phyloP scores from a whole-genome alignment of 352 stramenopile species.

The Phytopythium helicoides region DNA sequence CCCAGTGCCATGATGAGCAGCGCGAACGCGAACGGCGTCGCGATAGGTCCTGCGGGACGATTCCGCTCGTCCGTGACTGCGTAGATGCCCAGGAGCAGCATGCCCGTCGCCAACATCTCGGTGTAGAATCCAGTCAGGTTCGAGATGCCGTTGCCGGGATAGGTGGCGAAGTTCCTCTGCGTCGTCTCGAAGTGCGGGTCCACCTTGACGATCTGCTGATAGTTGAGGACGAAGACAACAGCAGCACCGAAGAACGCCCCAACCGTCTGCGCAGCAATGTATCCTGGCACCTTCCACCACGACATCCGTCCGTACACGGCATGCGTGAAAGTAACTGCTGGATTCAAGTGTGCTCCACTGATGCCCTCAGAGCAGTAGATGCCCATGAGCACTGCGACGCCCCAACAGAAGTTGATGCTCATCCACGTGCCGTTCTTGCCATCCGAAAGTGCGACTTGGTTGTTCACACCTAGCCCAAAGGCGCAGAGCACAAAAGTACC shows the following conservation, averaged over 20 bases:
- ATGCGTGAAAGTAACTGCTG: slow-evolving; percentile 48
- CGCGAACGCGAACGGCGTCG: slow-evolving; percentile 40
- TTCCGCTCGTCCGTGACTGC: slow-evolving; percentile 57
- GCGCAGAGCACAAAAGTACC: slow-evolving; percentile 45
- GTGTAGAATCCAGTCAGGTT: slow-evolving; percentile 52
- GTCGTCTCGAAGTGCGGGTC: slow-evolving; percentile 45
- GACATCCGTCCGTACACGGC: slow-evolving; percentile 37
- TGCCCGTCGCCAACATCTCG: slow-evolving; percentile 45
- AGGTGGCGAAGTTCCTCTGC: slow-evolving; percentile 44
- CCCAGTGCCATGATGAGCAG: slow-evolving; percentile 57
- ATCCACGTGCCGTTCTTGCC: slow-evolving; percentile 49
- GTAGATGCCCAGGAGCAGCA: slow-evolving; percentile 52
- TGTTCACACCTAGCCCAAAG: slow-evolving; percentile 54
- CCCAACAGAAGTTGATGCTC: slow-evolving; percentile 67
- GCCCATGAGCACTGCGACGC: slow-evolving; percentile 51
- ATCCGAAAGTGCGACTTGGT: slow-evolving; percentile 42
- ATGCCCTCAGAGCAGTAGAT: slow-evolving; percentile 42
- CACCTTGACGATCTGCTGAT: slow-evolving; percentile 34
- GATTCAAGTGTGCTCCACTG: slow-evolving; percentile 56
- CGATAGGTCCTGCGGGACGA: slow-evolving; percentile 29
- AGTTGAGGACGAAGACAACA: slow-evolving; percentile 47
- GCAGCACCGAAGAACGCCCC: slow-evolving; percentile 38
- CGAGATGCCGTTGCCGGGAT: slow-evolving; percentile 35
- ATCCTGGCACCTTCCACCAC: slow-evolving; percentile 44
- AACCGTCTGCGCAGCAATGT: slow-evolving; percentile 34